Evolutionary conservation across 257 asterid genomes (phyloP).

Genomic region (Hygrophila difformis): DNA sequence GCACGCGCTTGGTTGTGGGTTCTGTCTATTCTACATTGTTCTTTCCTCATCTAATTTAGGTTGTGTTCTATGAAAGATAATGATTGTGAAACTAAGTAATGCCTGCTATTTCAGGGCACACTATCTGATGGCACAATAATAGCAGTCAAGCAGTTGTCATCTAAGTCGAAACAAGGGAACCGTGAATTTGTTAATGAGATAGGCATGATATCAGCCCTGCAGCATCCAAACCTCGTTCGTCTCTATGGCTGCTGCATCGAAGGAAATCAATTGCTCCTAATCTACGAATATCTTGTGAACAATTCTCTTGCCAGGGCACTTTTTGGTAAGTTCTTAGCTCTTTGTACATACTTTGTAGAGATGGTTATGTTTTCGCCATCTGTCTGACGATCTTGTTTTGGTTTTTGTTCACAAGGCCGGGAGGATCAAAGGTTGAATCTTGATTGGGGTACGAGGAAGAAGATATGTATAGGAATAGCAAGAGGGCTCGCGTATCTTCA

Average conservation of each 20-base stretch:
- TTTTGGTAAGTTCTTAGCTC: conserved; percentile 36
- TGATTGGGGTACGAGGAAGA: conserved; percentile 57
- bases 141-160: conserved; percentile 77
- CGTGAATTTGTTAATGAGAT: conserved; percentile 73
- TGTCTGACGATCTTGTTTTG: conserved; percentile 5
- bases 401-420: conserved; percentile 26
- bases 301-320: conserved; percentile 79
- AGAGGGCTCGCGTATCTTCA: conserved; percentile 79
- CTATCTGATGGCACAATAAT: conserved; percentile 44
- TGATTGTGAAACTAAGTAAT: no score
- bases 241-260: conserved; percentile 79
- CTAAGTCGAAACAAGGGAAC: conserved; percentile 80
- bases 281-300: conserved; percentile 71
- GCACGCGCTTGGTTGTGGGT: no score
- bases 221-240: conserved; percentile 67
- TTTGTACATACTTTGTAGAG: background rate
- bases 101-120: conserved; percentile 32
- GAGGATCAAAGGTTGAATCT: conserved; percentile 43
- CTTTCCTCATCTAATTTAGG: background rate
- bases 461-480: conserved; percentile 58
- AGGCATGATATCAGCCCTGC: conserved; percentile 78
- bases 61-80: background rate
- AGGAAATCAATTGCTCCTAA: conserved; percentile 55
- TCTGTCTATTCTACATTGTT: background rate
- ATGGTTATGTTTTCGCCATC: background rate